These are phyloP conservation scores for Podospora pseudoanserina DNA, from an alignment of 495 filamentous ascomycete genomes.

Conservation along the genomic window DNA sequence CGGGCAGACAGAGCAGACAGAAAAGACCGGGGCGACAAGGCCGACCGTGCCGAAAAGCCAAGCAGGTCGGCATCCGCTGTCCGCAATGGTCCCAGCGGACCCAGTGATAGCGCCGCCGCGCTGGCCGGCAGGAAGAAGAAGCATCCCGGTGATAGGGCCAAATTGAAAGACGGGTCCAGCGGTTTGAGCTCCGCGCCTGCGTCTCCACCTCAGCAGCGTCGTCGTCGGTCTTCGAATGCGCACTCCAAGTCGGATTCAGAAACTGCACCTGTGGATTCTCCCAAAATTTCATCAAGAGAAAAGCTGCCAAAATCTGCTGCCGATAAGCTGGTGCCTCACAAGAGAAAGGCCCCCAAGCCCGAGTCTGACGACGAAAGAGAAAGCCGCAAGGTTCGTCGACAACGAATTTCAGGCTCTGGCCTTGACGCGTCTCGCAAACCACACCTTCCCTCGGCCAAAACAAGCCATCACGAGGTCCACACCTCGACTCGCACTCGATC, in stretches of 20 bases:
- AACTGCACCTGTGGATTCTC: slow-evolving; percentile 34
- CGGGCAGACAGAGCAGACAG: slow-evolving; percentile 25
- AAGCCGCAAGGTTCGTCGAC: slow-evolving; percentile 46
- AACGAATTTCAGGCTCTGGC: slow-evolving; percentile 43
- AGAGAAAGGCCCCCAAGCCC: slow-evolving; percentile 44
- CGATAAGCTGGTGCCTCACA: slow-evolving; percentile 40
- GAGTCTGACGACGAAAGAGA: slow-evolving; percentile 51
- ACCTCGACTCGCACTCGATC: slow-evolving; percentile 53
- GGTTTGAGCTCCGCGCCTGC: slow-evolving; percentile 54
- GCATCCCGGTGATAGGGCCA: slow-evolving; percentile 36
- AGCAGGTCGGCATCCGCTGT: slow-evolving; percentile 24
- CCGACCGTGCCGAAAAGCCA: slow-evolving; percentile 30
- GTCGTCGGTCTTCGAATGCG: slow-evolving; percentile 39
- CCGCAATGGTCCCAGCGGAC: slow-evolving; percentile 15
- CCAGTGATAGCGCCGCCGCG: slow-evolving; percentile 19
- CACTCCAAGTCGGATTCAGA: slow-evolving; percentile 49
- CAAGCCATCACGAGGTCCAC: slow-evolving; percentile 35
- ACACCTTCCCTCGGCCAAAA: slow-evolving; percentile 26
- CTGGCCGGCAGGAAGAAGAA: slow-evolving; percentile 49
- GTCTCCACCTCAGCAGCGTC: slow-evolving; percentile 43
- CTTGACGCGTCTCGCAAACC: slow-evolving; percentile 36
- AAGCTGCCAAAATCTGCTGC: slow-evolving; percentile 29
- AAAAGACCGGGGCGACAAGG: slow-evolving; percentile 27
- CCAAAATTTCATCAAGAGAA: slow-evolving; percentile 34
- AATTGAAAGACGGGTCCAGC: slow-evolving; percentile 48